A percentile compares a stretch with the other conserved stretches of the same genome.
phyloP scores from a whole-genome alignment of 306 rosid genomes.

The Dryas alaskensis region DNA sequence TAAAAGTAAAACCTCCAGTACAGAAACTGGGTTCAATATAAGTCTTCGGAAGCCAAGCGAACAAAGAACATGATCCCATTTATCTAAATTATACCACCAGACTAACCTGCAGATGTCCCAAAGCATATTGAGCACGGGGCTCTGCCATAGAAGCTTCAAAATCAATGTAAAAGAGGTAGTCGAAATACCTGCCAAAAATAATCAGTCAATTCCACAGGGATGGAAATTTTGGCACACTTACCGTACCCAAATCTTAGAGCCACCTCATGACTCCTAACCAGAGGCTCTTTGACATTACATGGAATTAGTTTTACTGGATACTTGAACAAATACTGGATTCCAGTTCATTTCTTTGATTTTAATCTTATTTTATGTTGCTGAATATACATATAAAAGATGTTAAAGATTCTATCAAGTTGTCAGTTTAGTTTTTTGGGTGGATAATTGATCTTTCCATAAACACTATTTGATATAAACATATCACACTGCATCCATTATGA shows the following conservation, averaged over 20 bases:
- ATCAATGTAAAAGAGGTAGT: slow-evolving; percentile 81
- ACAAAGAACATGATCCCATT: not conserved
- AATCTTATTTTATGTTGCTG: not conserved
- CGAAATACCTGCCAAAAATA: slow-evolving; percentile 65
- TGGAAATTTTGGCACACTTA: not conserved
- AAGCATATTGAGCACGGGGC: slow-evolving; percentile 72
- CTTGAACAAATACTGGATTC: not conserved
- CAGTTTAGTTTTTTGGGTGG: not conserved
- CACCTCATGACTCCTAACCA: not conserved
- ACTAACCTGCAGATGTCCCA: slow-evolving; percentile 76
- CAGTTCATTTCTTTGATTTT: not conserved
- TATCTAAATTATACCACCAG: slow-evolving; percentile 8
- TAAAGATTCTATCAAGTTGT: not conserved
- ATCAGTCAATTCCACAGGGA: not conserved
- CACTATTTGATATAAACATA: slow-evolving; percentile 2
- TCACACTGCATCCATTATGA: not conserved
- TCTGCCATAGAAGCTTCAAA: slow-evolving; percentile 94
- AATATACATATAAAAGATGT: not conserved
- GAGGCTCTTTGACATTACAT: not conserved
- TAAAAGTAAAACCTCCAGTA: not conserved
- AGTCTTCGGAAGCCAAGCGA: not conserved
- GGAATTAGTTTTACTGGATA: not conserved
- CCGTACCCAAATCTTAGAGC: not conserved
- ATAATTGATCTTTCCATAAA: not conserved
- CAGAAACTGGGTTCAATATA: not conserved